Base-by-base conservation (phyloP, 257 asterid species). In the Voacanga thouarsii region DNA sequence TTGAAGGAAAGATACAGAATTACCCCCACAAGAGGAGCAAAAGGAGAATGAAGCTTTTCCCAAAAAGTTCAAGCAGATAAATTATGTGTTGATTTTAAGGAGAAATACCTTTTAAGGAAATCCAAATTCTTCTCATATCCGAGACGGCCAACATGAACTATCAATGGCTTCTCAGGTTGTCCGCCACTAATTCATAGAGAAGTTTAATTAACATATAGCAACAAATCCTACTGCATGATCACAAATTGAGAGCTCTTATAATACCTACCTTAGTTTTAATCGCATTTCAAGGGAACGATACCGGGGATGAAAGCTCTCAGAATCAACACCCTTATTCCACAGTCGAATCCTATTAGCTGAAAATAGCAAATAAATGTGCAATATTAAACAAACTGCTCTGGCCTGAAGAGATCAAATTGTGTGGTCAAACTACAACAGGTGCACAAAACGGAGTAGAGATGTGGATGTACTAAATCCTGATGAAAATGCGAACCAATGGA, bases 261-360 rank as follows among this genome's bases (percentile, higher is more conserved):
- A 55, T 82, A 57, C 74, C 50, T 56, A 90, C 97, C 98, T 91
- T 77, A 94, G 81, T 82, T 90, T 85, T 53, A 84, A 41, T 71
- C 99, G 89, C 99, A 94, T 94, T 80, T 90, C 97, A 2, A 83
- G 85, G 64, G 89, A 85, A 74, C 83, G 86, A 84, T 87, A 92
- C 71, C 83, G 83, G 14, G 99, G 99, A 71, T 92, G 89, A 77
- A 94, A 94, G 85, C 97, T 92, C 78, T 92, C 98, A 12, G 98
- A 92, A 86, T 94, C 99, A 26, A 92, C 98, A 74, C 99, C 99
- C 92, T 94, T 94, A 78, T 90, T 91, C 99, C 99, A 94, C 33
- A 92, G 92, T 66, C 99, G 99, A 72, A 92, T 89, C 84, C 82
- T 86, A 88, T 89, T 88, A 43, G 85, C 98, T 91, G 94, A 74